Conservation (phyloP, 106 monocot species). For the Acanthochlamys bracteata region DNA sequence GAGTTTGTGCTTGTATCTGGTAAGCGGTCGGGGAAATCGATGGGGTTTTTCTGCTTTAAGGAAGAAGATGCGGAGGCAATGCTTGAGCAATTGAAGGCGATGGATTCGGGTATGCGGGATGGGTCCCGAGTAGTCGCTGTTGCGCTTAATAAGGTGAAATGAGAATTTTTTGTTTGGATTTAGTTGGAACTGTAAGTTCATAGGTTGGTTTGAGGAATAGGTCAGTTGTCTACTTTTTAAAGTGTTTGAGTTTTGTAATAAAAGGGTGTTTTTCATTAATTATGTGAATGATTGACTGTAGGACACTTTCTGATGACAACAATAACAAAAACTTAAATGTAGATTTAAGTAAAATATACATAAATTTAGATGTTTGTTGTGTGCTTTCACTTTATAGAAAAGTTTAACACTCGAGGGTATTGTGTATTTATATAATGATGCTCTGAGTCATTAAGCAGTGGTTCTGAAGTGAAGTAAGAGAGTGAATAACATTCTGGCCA, state of each 20-base stretch:
- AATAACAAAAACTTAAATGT: neutral
- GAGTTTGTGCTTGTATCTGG: conserved; percentile 87
- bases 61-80: conserved; percentile 76
- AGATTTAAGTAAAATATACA: too few relatives aligned
- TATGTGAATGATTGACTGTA: neutral
- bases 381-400: too few relatives aligned
- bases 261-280: neutral
- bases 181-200: neutral
- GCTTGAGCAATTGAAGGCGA: conserved; percentile 58
- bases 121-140: conserved; percentile 78
- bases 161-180: neutral
- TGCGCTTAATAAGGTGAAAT: conserved; percentile 71
- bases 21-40: conserved; percentile 34
- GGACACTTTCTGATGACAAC: too few relatives aligned
- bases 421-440: too few relatives aligned
- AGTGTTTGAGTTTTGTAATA: neutral
- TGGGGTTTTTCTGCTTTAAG: conserved; percentile 75
- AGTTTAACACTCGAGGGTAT: too few relatives aligned
- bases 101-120: conserved; percentile 32
- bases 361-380: too few relatives aligned
- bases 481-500: too few relatives aligned
- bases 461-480: too few relatives aligned
- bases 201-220: neutral
- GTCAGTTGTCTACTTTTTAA: neutral
- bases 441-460: too few relatives aligned